Evolutionary conservation across 441 rosid species (phyloP), one percentile per base, ranked within the genome.

Genomic region (Raphanus hybrid): DNA sequence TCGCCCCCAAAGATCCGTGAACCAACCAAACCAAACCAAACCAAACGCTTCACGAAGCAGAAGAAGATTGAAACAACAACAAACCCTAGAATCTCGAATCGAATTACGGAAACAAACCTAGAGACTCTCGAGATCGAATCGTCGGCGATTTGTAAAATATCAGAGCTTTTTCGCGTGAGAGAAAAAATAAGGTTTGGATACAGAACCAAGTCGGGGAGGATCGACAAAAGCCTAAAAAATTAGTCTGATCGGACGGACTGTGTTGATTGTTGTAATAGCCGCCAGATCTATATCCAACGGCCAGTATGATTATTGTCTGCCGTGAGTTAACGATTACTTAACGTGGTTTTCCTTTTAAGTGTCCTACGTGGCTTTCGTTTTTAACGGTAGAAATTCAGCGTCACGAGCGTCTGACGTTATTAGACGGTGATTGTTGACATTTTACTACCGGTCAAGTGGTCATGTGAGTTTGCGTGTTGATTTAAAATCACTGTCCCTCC

Each of bases 231-330:
- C 39, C 39, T 34, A 34, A 34, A 34, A 29, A 7, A 57, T 64
- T 63, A 20, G 64, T 54, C 11, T 27, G 35, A 79, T 79, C 82
- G 68, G 32, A 75, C 82, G 79, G 76, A 34, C 39, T 58, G 39
- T 37, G 50, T 60, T 16, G 29, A 70, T 69, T 70, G 12, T 57
- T n/a, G 10, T 65, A 75, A 1, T 11, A 48, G 76, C 82, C 82
- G 82, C 73, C 82, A 80, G 76, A 80, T 80, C 69, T 9, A 59
- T 8, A 80, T 80, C 79, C 37, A 80, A 75, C 79, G 79, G 79
- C 50, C 57, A 27, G 15, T 0, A 55, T 45, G 20, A 70, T 45
- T 45, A 12, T 70, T 48, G 35, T 64, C 79, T 70, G 37, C 64
- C 79, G 34, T 41, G 27, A 59, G 23, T 64, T 73, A 73, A 70